phyloP scores from a whole-genome alignment of 495 filamentous ascomycete genomes.

The Halenospora varia region DNA sequence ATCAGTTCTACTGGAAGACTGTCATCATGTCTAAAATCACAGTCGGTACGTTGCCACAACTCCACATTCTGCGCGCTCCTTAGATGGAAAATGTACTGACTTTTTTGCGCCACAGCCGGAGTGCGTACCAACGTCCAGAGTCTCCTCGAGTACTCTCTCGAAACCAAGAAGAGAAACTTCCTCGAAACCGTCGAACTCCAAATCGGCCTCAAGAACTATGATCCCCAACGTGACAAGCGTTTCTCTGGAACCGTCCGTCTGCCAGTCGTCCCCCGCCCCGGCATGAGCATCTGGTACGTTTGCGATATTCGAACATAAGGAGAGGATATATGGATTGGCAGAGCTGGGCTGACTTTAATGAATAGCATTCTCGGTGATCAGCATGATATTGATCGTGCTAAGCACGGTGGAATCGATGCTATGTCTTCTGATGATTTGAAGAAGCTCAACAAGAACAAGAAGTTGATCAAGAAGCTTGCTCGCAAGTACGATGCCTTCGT shows the following conservation, averaged over 20 bases:
- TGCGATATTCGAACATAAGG: conserved; percentile 10
- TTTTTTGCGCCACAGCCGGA: conserved; percentile 61
- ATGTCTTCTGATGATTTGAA: conserved; percentile 98
- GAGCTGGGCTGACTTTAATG: conserved; percentile 16
- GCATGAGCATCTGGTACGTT: conserved; percentile 88
- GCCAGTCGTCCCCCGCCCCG: conserved; percentile 82
- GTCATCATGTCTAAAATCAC: conserved; percentile 81
- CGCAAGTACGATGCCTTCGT: conserved; percentile 99
- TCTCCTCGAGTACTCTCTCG: conserved; percentile 87
- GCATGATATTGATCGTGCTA: conserved; percentile 99
- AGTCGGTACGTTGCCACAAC: conserved; percentile 59
- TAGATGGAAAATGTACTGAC: conserved; percentile 23
- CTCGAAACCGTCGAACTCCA: conserved; percentile 93
- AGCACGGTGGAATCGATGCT: conserved; percentile 94
- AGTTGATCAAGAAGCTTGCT: conserved; percentile 99
- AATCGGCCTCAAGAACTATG: conserved; percentile 99
- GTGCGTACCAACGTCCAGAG: conserved; percentile 90
- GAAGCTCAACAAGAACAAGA: conserved; percentile 99
- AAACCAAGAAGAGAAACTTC: conserved; percentile 99
- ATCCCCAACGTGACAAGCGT: conserved; percentile 99
- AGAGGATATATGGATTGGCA: conserved; percentile 4
- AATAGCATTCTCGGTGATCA: conserved; percentile 93
- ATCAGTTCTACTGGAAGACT: conserved; percentile 60
- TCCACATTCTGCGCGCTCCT: neutral
- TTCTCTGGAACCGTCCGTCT: conserved; percentile 98